phyloP scores from a whole-genome alignment of 106 monocot genomes.

The Acorus gramineus region DNA sequence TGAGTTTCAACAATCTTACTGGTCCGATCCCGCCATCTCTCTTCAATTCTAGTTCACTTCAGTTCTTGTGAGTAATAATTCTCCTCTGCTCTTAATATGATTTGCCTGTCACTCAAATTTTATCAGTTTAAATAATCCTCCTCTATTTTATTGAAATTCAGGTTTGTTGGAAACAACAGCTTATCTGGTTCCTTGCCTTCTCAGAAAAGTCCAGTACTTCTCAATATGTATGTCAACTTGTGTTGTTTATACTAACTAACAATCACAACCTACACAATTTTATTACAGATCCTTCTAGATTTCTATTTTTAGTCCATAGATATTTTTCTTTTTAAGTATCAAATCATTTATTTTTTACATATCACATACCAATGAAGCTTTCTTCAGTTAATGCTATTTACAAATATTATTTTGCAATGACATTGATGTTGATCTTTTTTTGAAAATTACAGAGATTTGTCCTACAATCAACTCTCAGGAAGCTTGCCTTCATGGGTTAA shows the following conservation, averaged over 20 bases:
- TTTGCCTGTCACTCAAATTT: not conserved
- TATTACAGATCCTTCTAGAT: too few species aligned
- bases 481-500: conserved; percentile 1
- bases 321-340: not conserved
- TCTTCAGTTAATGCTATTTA: not conserved
- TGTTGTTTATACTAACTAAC: not conserved
- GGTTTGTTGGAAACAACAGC: conserved; percentile 10
- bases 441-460: conserved; percentile 1
- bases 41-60: conserved; percentile 1
- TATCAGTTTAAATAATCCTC: not conserved
- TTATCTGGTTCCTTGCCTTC: conserved; percentile 5
- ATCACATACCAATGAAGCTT: not conserved
- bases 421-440: not conserved
- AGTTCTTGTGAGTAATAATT: conserved; percentile 1
- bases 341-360: too few species aligned
- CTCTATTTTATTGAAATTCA: conserved; percentile 15
- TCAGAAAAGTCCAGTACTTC: conserved; percentile 1
- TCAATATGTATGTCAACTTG: not conserved
- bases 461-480: conserved; percentile 5
- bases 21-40: conserved; percentile 4
- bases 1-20: conserved; percentile 10
- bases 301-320: not conserved
- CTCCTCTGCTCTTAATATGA: not conserved
- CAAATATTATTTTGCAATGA: not conserved
- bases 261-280: too few species aligned